Conservation (phyloP, 2,329 filamentous ascomycete species). For the Trichoderma cornu-damae region DNA sequence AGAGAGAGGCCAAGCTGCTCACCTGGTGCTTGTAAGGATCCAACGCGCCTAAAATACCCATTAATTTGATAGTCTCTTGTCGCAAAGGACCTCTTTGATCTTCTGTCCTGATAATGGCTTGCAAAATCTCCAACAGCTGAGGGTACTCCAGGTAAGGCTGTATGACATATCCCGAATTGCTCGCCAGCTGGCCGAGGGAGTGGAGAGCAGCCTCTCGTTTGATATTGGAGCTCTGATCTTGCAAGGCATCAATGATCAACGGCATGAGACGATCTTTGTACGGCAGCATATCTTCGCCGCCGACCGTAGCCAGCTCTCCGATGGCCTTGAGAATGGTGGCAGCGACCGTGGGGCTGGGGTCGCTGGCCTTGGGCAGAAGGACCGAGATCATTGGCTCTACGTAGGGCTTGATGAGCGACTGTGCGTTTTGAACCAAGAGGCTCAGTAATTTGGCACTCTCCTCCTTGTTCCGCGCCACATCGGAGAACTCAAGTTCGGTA, state of each 20-base stretch:
- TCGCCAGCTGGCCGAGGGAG: constrained; percentile 85
- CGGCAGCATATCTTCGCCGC: constrained; percentile 85
- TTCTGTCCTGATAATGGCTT: constrained; percentile 91
- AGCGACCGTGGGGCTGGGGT: constrained; percentile 79
- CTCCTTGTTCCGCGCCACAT: constrained; percentile 89
- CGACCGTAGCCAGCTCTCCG: constrained; percentile 88
- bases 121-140: constrained; percentile 83
- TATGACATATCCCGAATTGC: constrained; percentile 96
- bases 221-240: constrained; percentile 83
- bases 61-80: constrained; percentile 91
- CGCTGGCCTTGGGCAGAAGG: constrained; percentile 85
- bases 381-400: constrained; percentile 95
- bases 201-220: constrained; percentile 90
- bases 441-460: constrained; percentile 92
- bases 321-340: constrained; percentile 94
- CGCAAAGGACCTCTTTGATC: constrained; percentile 74
- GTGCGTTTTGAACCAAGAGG: constrained; percentile 86
- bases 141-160: constrained; percentile 94
- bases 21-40: constrained; percentile 93
- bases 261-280: constrained; percentile 94
- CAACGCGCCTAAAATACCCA: constrained; percentile 89
- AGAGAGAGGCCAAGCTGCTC: constrained; percentile 20
- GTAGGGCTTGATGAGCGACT: constrained; percentile 89
- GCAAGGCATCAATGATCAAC: constrained; percentile 86
- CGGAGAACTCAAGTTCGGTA: constrained; percentile 93